Evolutionary conservation across 139 green algal genomes (phyloP), one percentile per base, ranked within the genome.

Genomic region (Asterochloris sp.): DNA sequence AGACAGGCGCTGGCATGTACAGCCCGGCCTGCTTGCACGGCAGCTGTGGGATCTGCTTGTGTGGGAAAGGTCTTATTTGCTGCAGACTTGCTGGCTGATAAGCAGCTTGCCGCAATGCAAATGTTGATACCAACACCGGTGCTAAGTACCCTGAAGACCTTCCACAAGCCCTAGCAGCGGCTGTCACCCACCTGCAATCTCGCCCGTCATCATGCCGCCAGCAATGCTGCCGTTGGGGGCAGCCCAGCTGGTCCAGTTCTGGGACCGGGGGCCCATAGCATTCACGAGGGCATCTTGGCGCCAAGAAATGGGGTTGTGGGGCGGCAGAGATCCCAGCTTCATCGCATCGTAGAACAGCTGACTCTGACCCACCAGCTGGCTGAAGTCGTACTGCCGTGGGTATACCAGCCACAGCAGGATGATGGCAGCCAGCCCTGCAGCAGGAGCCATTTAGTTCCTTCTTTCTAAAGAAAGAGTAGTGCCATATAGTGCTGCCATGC

Each of bases 331-430:
- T 24, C 89, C 88, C 38, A 91, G 28, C 68, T 85, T 83, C 82
- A 91, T 79, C 0, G 87, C 82, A 74, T 90, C 69, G 54, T 87
- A 86, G 81, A 91, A 92, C n/a, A 28, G 26, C 60, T 69, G 69
- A 1, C n/a, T 74, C 17, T 74, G 67, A 0, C 27, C 26, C 67
- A 85, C 24, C 54, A 85, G 38, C 2, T 62, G 11, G 27, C 79
- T 60, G 73, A 89, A 92, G 84, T 92, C 54, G 69, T 92, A 92
- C 64, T 85, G 80, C 76, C 47, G 69, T 14, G 89, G 89, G 84
- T 92, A 92, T 8, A 92, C 84, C 61, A 89, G 62, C 89, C 89
- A 92, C 54, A 92, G 66, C 19, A 92, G 83, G 12, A 90, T 75
- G 47, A 92, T 71, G 62, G 86, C 89, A 24, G 69, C 17, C 29